Evolutionary conservation across 805 yeast species (phyloP), one percentile per base, ranked within the genome.

Genomic region (Zygotorulaspora sp.): DNA sequence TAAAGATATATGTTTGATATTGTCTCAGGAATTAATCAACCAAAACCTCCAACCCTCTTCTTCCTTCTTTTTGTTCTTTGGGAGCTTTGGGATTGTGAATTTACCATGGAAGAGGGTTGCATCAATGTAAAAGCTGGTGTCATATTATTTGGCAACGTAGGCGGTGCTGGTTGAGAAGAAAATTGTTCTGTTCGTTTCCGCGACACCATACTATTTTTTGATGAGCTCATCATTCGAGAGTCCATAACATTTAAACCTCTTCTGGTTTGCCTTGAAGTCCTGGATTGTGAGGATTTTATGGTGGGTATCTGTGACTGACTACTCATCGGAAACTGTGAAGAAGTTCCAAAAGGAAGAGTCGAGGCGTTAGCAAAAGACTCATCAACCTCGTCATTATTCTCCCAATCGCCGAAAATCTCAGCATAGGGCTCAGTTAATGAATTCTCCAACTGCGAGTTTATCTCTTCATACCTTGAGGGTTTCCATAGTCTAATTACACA

Each of bases 31-130:
- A n/a, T n/a, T n/a, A 8, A 21, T 32, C 49, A 73, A 18, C 69
- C 71, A 55, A 75, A 74, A 3, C 79, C 79, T 11, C 76, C 68
- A 40, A 67, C 65, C 45, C 64, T 68, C 61, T 68, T 72, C 48
- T 61, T 66, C 49, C 58, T 62, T 40, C 55, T 59, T 36, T 36
- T 33, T 32, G 42, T 30, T 14, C 49, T 33, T 21, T 44, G 49
- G 23, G 44, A 40, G 32, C 36, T 40, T 34, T 45, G 52, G 14
- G 55, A 47, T 30, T 47, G 51, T 7, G 55, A 50, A 6, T 42
- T 22, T 13, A 46, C 39, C 5, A 53, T 38, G 3, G 49, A 29
- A 1, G 41, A 37, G 14, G 50, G 38, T 34, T 53, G 58, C 47
- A 50, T 40, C 25, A 58, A 36, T n/a, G 62, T 48, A 36, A 60